These are phyloP conservation scores for Zelopaecilomyces penicillatus DNA, from an alignment of 2,329 filamentous ascomycete species.

Conservation along the genomic window DNA sequence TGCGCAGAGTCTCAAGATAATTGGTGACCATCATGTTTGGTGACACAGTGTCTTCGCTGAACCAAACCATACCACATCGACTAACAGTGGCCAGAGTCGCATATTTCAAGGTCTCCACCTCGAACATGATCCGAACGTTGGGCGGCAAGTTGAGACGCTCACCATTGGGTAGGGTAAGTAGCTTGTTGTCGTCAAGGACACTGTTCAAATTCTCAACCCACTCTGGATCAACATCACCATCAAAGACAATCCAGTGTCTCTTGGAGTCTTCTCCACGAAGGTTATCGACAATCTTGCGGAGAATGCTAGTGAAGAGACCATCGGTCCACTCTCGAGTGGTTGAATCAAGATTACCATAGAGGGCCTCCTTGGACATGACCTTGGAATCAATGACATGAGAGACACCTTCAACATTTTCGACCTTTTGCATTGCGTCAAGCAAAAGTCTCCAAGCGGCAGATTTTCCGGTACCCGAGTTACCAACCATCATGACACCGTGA, in stretches of 20 bases:
- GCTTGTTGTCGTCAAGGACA: conserved; percentile 97
- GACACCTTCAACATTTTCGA: conserved; percentile 87
- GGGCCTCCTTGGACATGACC: conserved; percentile 97
- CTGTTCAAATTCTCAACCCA: conserved; percentile 99
- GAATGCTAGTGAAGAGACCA: conserved; percentile 92
- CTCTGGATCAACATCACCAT: conserved; percentile 96
- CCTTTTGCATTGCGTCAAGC: conserved; percentile 80
- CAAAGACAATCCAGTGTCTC: conserved; percentile 98
- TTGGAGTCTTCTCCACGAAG: conserved; percentile 94
- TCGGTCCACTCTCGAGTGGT: conserved; percentile 99
- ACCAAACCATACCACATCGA: conserved; percentile 99
- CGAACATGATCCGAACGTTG: conserved; percentile 99
- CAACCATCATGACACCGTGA: conserved; percentile 99
- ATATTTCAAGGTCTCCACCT: conserved; percentile 96
- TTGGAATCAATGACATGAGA: conserved; percentile 98
- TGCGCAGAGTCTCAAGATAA: conserved; percentile 77
- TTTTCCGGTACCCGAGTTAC: conserved; percentile 94
- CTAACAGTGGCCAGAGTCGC: conserved; percentile 97
- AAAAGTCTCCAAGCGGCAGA: conserved; percentile 91
- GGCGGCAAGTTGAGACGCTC: conserved; percentile 89
- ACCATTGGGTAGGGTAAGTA: conserved; percentile 92
- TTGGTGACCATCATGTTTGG: conserved; percentile 86
- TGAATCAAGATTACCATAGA: conserved; percentile 92
- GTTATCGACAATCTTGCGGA: conserved; percentile 98
- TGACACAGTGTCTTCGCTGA: conserved; percentile 95